Conservation (phyloP, 2,329 filamentous ascomycete genomes). For the Lachnellula cervina region DNA sequence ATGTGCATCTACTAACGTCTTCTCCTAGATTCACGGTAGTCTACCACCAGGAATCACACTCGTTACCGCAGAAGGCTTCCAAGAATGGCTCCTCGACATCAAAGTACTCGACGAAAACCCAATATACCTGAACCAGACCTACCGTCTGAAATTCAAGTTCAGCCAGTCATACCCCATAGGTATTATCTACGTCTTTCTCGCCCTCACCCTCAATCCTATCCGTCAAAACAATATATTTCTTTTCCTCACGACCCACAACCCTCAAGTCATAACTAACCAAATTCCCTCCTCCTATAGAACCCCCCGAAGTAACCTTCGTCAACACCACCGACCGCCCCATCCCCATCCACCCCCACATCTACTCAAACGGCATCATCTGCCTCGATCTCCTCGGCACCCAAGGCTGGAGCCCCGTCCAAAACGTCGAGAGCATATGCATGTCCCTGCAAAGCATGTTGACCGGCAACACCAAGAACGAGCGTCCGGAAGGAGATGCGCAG, state of each 20-base stretch:
- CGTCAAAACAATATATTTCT: background rate
- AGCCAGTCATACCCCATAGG: constrained; percentile 83
- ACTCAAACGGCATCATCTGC: constrained; percentile 96
- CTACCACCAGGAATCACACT: constrained; percentile 68
- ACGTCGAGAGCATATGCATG: constrained; percentile 94
- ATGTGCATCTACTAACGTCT: background rate
- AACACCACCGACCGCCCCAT: constrained; percentile 61
- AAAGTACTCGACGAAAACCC: constrained; percentile 86
- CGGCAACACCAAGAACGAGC: constrained; percentile 85
- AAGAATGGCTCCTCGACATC: constrained; percentile 92
- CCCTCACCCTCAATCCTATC: background rate
- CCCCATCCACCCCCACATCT: constrained; percentile 95
- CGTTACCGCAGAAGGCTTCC: constrained; percentile 73
- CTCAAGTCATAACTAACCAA: too few species aligned
- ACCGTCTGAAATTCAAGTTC: constrained; percentile 85
- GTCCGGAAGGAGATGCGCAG: constrained; percentile 83
- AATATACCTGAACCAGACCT: constrained; percentile 74
- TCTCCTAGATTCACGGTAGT: constrained; percentile 27
- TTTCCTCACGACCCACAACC: background rate
- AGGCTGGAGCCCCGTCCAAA: constrained; percentile 96
- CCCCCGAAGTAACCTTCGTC: constrained; percentile 89
- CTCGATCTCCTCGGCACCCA: constrained; percentile 83
- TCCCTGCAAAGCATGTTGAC: constrained; percentile 98
- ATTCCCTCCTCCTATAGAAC: constrained; percentile 51
- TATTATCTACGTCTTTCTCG: constrained; percentile 36